A percentile compares a stretch with the other conserved stretches of the same genome.
phyloP scores from a whole-genome alignment of 495 filamentous ascomycete species.

The Stereocaulon alpinum region DNA sequence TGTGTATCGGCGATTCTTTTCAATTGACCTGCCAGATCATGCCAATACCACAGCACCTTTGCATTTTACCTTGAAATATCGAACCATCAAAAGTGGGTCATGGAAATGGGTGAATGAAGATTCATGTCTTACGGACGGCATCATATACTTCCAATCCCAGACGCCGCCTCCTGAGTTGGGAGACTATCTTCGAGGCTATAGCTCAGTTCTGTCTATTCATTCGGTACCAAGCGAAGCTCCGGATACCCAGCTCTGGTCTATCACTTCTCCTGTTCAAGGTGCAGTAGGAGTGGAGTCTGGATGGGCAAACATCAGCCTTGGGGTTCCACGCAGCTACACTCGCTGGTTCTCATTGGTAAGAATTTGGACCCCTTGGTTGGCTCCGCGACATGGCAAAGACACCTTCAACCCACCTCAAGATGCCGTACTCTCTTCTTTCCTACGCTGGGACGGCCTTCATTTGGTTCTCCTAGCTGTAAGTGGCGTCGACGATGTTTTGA shows the following conservation, averaged over 20 bases:
- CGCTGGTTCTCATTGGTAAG: conserved; percentile 72
- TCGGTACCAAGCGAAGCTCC: conserved; percentile 55
- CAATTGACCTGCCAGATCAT: conserved; percentile 22
- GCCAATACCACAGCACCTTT: conserved; percentile 32
- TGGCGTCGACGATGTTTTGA: conserved; percentile 61
- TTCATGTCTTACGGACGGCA: conserved; percentile 49
- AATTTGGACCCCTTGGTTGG: conserved; percentile 76
- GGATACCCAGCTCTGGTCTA: conserved; percentile 58
- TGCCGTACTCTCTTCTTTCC: conserved; percentile 70
- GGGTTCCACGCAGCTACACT: conserved; percentile 44
- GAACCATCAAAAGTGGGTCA: conserved; percentile 37
- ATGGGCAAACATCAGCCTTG: conserved; percentile 47
- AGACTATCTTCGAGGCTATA: conserved; percentile 51
- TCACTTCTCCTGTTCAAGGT: conserved; percentile 44
- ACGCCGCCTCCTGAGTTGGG: conserved; percentile 38
- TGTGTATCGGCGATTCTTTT: conserved; percentile 32
- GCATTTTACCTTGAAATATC: conserved; percentile 69
- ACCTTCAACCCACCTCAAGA: conserved; percentile 61
- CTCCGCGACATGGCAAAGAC: conserved; percentile 68
- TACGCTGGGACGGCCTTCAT: conserved; percentile 62
- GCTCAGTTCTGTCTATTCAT: conserved; percentile 46
- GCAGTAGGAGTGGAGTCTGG: conserved; percentile 48
- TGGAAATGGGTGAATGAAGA: conserved; percentile 74
- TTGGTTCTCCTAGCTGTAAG: conserved; percentile 76
- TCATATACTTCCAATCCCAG: conserved; percentile 39